Conservation (phyloP, 2,329 filamentous ascomycete species). For the Exutisphaerella laricina region DNA sequence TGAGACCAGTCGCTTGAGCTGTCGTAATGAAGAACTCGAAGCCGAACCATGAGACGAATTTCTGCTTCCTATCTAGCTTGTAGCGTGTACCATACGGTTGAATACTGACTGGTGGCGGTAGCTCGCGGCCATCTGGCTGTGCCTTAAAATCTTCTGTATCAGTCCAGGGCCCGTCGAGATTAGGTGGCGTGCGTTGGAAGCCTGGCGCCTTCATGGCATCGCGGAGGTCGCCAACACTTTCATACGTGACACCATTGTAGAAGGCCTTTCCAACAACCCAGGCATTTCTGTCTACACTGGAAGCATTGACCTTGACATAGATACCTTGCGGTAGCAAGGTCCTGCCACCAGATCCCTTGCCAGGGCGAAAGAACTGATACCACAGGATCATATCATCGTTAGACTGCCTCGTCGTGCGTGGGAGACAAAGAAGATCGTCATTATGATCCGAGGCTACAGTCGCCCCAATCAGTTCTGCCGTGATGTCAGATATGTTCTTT, state of each 20-base stretch:
- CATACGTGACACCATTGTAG: slow-evolving; percentile 51
- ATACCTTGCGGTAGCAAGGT: slow-evolving; percentile 46
- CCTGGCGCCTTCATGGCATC: slow-evolving; percentile 38
- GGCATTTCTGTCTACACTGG: slow-evolving; percentile 44
- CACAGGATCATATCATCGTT: slow-evolving; percentile 43
- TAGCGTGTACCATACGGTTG: slow-evolving; percentile 39
- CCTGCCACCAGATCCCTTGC: slow-evolving; percentile 38
- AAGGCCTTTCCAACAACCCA: slow-evolving; percentile 49
- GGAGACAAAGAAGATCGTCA: slow-evolving; percentile 30
- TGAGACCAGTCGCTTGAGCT: slow-evolving; percentile 42
- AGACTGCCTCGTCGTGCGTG: slow-evolving; percentile 40
- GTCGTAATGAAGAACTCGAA: slow-evolving; percentile 49
- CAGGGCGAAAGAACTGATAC: slow-evolving; percentile 43
- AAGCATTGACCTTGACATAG: slow-evolving; percentile 43
- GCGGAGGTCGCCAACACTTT: slow-evolving; percentile 45
- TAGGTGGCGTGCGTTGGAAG: slow-evolving; percentile 46
- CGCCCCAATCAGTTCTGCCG: slow-evolving; percentile 42
- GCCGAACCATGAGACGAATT: slow-evolving; percentile 50
- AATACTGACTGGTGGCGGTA: slow-evolving; percentile 42
- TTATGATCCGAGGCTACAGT: slow-evolving; percentile 39
- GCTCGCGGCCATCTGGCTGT: slow-evolving; percentile 44
- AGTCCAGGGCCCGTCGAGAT: slow-evolving; percentile 48
- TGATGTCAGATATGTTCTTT: slow-evolving; percentile 39
- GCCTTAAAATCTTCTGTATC: slow-evolving; percentile 41
- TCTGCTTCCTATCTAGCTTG: slow-evolving; percentile 40